A percentile compares a stretch with the other conserved stretches of the same genome.
Evolutionary conservation across 2,329 filamentous ascomycete species (phyloP).

Genomic region (Microdochium nivale): DNA sequence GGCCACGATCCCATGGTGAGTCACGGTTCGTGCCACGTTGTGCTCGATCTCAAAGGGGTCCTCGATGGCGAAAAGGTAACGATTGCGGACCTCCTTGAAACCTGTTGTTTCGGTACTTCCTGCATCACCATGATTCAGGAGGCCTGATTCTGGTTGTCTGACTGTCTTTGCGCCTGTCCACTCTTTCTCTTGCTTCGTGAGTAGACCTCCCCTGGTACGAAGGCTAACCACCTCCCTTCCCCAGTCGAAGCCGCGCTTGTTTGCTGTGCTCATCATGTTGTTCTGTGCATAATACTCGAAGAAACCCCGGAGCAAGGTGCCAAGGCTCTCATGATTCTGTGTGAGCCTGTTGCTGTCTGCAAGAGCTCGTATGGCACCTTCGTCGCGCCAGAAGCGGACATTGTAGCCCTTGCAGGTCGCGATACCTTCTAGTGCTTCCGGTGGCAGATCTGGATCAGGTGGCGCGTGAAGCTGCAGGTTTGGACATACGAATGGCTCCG

Average conservation of each 20-base stretch:
- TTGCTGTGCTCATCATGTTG: constrained; percentile 40
- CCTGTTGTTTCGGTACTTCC: constrained; percentile 23
- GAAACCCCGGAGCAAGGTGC: constrained; percentile 69
- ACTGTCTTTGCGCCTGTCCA: constrained; percentile 80
- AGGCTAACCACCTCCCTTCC: constrained; percentile 71
- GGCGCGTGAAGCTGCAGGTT: constrained; percentile 61
- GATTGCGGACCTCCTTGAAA: constrained; percentile 63
- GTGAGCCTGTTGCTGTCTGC: constrained; percentile 52
- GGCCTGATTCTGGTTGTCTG: constrained; percentile 37
- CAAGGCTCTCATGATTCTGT: constrained; percentile 60
- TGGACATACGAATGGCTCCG: constrained; percentile 70
- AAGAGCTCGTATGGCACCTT: constrained; percentile 56
- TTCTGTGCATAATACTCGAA: constrained; percentile 76
- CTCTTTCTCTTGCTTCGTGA: constrained; percentile 68
- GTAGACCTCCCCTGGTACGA: constrained; percentile 59
- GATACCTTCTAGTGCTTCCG: constrained; percentile 27
- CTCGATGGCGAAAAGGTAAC: constrained; percentile 83
- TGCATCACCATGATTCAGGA: constrained; percentile 10
- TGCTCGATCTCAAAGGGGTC: constrained; percentile 85
- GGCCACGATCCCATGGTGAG: constrained; percentile 69
- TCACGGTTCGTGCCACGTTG: constrained; percentile 82
- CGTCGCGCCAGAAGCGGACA: constrained; percentile 72
- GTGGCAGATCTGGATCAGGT: constrained; percentile 25
- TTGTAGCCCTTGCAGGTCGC: constrained; percentile 53
- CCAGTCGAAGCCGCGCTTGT: constrained; percentile 65